Evolutionary conservation across 225 moss, liverwort and hornwort species (phyloP).

Genomic region (Physcomitrellopsis africana): DNA sequence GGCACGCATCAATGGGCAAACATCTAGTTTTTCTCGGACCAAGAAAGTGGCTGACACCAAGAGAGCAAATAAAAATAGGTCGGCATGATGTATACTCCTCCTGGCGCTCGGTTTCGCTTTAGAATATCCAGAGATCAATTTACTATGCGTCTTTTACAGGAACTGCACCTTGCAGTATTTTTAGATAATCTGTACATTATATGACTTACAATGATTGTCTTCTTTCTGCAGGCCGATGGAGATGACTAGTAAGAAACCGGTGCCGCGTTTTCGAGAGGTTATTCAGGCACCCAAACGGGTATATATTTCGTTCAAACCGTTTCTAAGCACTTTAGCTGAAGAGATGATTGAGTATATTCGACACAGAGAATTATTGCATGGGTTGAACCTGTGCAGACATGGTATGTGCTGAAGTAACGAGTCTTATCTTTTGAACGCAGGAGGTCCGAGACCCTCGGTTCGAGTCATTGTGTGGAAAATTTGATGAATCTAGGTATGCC

Average conservation of each 20-base stretch:
- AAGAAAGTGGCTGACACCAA: constrained; percentile 57
- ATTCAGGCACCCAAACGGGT: constrained; percentile 92
- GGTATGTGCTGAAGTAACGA: constrained; percentile 15
- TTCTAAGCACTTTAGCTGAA: neutral
- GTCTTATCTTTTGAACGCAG: constrained; percentile 50
- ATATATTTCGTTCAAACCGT: constrained; percentile 24
- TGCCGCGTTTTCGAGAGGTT: constrained; percentile 86
- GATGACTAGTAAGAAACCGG: constrained; percentile 82
- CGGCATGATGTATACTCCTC: neutral
- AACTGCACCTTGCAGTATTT: neutral
- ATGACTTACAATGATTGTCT: constrained; percentile 11
- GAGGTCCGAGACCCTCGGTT: constrained; percentile 92
- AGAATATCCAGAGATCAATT: neutral
- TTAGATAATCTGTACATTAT: neutral
- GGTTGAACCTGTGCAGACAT: neutral
- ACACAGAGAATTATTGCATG: neutral
- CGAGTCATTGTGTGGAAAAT: constrained; percentile 85
- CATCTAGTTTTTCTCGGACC: constrained; percentile 44
- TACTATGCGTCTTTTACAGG: neutral
- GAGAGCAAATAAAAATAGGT: constrained; percentile 97
- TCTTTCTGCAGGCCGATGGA: constrained; percentile 86
- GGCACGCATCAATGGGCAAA: constrained; percentile 70
- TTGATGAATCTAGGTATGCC: constrained; percentile 74
- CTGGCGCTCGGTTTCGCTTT: neutral
- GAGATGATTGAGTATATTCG: neutral